A percentile compares a stretch with the other conserved stretches of the same genome.
phyloP scores from a whole-genome alignment of 805 yeast genomes.

The Blastobotrys muscicola region DNA sequence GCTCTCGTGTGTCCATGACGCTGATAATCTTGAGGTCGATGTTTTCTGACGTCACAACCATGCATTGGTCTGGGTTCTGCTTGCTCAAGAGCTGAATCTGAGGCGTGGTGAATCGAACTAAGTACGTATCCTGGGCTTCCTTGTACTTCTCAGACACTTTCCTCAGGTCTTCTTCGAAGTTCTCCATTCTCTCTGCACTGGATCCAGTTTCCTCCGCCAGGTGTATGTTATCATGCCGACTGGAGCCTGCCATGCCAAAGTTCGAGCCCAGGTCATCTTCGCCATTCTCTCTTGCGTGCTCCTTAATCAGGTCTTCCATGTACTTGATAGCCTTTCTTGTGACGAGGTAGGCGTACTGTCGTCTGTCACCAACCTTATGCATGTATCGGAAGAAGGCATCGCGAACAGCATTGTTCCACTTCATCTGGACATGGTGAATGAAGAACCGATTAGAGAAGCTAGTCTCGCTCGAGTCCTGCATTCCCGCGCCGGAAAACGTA shows the following conservation, averaged over 20 bases:
- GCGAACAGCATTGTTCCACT: conserved; percentile 68
- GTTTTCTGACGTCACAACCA: conserved; percentile 63
- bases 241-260: conserved; percentile 1
- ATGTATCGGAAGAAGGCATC: conserved; percentile 54
- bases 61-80: conserved; percentile 44
- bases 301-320: conserved; percentile 41
- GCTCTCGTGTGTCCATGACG: conserved; percentile 40
- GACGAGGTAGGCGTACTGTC: conserved; percentile 35
- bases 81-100: conserved; percentile 64
- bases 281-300: conserved; percentile 17
- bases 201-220: conserved; percentile 3
- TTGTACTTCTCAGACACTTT: conserved; percentile 27
- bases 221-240: conserved; percentile 1
- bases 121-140: conserved; percentile 40
- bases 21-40: conserved; percentile 63
- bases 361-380: conserved; percentile 37
- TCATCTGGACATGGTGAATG: conserved; percentile 61
- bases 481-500: too few species aligned
- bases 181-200: conserved; percentile 12
- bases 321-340: conserved; percentile 41
- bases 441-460: conserved; percentile 59
- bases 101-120: conserved; percentile 64
- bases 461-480: conserved; percentile 3
- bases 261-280: conserved; percentile 5
- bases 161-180: conserved; percentile 46